Evolutionary conservation across 768 basidiomycete species (phyloP), one percentile per base, ranked within the genome.

Genomic region (Ramaria sp.): DNA sequence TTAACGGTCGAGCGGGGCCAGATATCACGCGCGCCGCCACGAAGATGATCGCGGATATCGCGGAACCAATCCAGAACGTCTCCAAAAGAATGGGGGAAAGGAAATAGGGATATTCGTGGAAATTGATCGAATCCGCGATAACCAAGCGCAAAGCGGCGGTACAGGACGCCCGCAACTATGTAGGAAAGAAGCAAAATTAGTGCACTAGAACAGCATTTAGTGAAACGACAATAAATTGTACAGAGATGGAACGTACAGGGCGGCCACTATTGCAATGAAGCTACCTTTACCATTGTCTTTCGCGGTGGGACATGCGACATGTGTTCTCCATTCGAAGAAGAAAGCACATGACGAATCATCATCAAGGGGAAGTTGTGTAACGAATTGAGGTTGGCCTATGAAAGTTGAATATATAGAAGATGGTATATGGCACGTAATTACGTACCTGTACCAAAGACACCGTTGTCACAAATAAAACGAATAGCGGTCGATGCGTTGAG

Each of bases 251-350:
- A 25, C 50, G 6, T 7, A 41, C 48, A 49, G 34, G 37, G 75
- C 85, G 52, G 63, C 88, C 86, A 78, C 68, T 55, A 82, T 73
- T 15, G 74, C 71, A 20, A 87, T 62, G 48, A 80, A 72, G 16
- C 76, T 72, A 36, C 85, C 67, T 57, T 77, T 73, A 16, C 74
- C 77, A 36, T 75, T 66, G 43, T 73, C 71, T 65, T 81, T 79
- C 37, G 77, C 76, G 0, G 80, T 79, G 8, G 86, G 78, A 63
- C 89, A 92, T 7, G 89, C 89, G 59, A 91, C 89, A 60, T 80
- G 81, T 4, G 86, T 91, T 53, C 76, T 72, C 91, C 91, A 94
- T 69, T 93, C 88, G 37, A 94, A 68, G 56, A 85, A 78, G 64
- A 83, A 92, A 12, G 81, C 77, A 65, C 91, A 94, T n/a, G 79